Conservation (phyloP, 2,329 filamentous ascomycete species). For the Botrytis tulipae region DNA sequence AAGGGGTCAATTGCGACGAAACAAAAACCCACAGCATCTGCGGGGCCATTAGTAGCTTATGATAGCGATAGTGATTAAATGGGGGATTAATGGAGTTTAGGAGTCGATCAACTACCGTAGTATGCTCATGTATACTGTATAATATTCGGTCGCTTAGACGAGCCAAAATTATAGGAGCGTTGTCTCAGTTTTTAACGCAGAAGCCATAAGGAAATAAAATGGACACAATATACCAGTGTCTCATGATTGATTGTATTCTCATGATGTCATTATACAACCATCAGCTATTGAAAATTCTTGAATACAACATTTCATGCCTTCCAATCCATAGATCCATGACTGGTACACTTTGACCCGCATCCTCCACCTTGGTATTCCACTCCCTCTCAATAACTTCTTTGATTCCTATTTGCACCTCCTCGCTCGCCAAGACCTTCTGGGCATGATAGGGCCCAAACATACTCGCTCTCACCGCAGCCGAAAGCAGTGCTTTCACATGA, state of each 20-base stretch:
- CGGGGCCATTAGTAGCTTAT: conserved; percentile 81
- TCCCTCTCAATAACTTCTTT: conserved; percentile 57
- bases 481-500: conserved; percentile 73
- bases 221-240: background rate
- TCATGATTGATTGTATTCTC: background rate
- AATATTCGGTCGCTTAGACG: conserved; percentile 2
- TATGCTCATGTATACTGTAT: conserved; percentile 2
- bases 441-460: conserved; percentile 80
- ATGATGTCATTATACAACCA: background rate
- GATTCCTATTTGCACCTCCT: conserved; percentile 57
- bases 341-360: conserved; percentile 73
- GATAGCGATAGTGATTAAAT: conserved; percentile 76
- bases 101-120: conserved; percentile 11
- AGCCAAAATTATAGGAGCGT: background rate
- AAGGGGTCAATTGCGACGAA: conserved; percentile 52
- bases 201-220: background rate
- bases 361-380: conserved; percentile 57
- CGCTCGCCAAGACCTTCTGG: conserved; percentile 67
- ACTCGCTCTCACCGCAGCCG: conserved; percentile 73
- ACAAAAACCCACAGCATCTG: conserved; percentile 51
- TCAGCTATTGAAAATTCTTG: conserved; percentile 81
- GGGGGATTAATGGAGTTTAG: conserved; percentile 25
- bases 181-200: background rate
- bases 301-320: conserved; percentile 79
- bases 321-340: conserved; percentile 82